Base-by-base conservation (phyloP, 257 asterid species). In the Capsicum baccatum region DNA sequence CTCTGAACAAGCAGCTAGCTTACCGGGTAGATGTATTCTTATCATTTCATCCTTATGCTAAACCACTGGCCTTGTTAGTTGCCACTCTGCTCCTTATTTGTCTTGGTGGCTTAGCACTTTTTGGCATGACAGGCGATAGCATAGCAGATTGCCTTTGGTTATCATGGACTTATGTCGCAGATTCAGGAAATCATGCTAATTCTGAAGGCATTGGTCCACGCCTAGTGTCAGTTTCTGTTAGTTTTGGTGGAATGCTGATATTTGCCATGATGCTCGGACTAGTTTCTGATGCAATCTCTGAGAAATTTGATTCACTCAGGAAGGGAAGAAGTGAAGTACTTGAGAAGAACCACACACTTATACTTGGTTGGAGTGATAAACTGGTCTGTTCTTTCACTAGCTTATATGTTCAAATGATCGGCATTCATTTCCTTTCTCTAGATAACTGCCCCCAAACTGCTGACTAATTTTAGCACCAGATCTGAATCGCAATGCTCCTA, bases 231-330 rank as follows among this genome's bases (percentile, higher is more conserved):
- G 97, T 94, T 80, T 89, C 97, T 74, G 89, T 94, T 89, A 94
- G 94, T 86, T 94, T 92, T 12, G 97, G 97, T 85, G 98, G 98
- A 86, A 94, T 94, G 98, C 97, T 94, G 85, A 93, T 94, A 85
- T 94, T 94, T 91, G 98, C 97, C 70, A 94, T 94, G 98, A 93
- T 94, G 98, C 98, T 94, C 83, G 98, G 97, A 84, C 95, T 94
- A 62, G 97, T 94, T 80, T 93, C 98, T 73, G 98, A 94, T 93
- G 95, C 97, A 7, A 94, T 94, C 83, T 94, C 97, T 69, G 97
- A 94, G 91, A 94, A 94, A 91, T 92, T 94, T 59, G 98, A 94
- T 89, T 94, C 98, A 47, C 92, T n/a, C n/a, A n/a, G n/a, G n/a
- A n/a, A n/a, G n/a, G n/a, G n/a, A n/a, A n/a, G n/a, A n/a, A n/a